These are phyloP conservation scores for Cyclostephanos invisitatus DNA, from an alignment of 108 stramenopile genomes.

Conservation along the genomic window DNA sequence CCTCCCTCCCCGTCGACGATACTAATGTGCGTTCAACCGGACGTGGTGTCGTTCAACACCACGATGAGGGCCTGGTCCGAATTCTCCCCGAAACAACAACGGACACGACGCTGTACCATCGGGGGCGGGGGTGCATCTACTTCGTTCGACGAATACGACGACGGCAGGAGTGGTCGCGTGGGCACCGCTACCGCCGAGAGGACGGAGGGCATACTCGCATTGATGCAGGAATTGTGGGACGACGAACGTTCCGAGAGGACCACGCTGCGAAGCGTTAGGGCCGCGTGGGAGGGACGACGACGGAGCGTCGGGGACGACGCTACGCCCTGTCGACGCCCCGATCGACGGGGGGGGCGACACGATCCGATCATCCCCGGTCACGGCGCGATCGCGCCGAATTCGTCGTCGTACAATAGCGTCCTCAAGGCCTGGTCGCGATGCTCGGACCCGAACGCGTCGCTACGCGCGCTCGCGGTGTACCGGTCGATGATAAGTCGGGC, in stretches of 20 bases:
- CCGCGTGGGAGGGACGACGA: slow-evolving; percentile 16
- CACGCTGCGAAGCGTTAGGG: slow-evolving; percentile 12
- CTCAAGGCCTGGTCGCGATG: slow-evolving; percentile 62
- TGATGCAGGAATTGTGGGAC: slow-evolving; percentile 42
- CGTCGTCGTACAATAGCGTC: slow-evolving; percentile 60
- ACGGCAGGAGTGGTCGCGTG: neutral
- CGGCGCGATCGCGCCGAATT: slow-evolving; percentile 41
- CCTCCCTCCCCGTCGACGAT: slow-evolving; percentile 24
- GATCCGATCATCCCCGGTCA: slow-evolving; percentile 13
- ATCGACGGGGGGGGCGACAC: neutral
- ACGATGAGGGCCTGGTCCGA: slow-evolving; percentile 40
- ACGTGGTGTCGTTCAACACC: slow-evolving; percentile 45
- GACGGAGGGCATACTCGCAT: slow-evolving; percentile 27
- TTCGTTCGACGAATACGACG: slow-evolving; percentile 1
- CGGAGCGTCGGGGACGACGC: neutral
- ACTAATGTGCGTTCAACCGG: slow-evolving; percentile 31
- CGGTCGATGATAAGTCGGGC: slow-evolving; percentile 48
- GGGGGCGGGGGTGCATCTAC: neutral
- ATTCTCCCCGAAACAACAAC: slow-evolving; percentile 15
- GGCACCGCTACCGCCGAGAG: slow-evolving; percentile 31
- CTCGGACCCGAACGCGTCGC: slow-evolving; percentile 28
- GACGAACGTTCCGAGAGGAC: slow-evolving; percentile 23
- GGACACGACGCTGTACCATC: too few relatives aligned
- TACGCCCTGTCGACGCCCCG: too few relatives aligned
- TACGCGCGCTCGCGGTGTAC: slow-evolving; percentile 48